Evolutionary conservation across 2,329 filamentous ascomycete species (phyloP), one percentile per base, ranked within the genome.

Genomic region (Chalaropsis thielavioides): DNA sequence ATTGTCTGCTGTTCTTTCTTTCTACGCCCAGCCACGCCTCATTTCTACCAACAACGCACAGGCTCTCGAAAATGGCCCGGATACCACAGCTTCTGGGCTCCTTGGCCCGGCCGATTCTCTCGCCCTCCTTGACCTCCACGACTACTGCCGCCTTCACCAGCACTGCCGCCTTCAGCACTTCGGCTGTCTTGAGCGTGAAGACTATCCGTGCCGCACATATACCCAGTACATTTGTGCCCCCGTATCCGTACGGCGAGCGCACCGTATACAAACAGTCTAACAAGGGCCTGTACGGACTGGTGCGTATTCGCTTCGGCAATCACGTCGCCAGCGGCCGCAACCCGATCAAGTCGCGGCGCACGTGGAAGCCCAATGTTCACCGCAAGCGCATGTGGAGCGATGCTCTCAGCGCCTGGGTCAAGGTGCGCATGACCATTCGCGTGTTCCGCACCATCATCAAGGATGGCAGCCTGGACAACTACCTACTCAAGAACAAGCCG

Each of bases 401-500:
- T 8, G 77, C 82, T 0, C 76, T 94, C 66, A 78, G 80, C 68
- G 80, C 80, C 68, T 81, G 79, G 70, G 78, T 94, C 64, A 84
- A 85, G 73, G 80, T 88, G 46, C 81, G 85, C 68, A 78, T 92
- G 66, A 89, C 86, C 6, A 80, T 87, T 49, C 81, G 83, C 65
- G 88, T 90, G 31, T 79, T 88, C 70, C 80, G 83, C 72, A 86
- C 85, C 43, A 89, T 97, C 72, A 85, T 90, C 73, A 92, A 91
- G 73, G 61, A 63, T 24, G 92, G 92, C 67, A 91, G 94, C 7
- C 80, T 99, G 69, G 94, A 99, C 75, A 85, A 91, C 72, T 99
- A 99, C 76, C 79, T 99, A 58, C 79, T 96, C 51, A 91, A 90
- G 69, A 82, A 85, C 73, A 94, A 90, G 76, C 79, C 87, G 17